Conservation (phyloP, 176 grass and related monocot genomes). For the Dactylis glomerata region DNA sequence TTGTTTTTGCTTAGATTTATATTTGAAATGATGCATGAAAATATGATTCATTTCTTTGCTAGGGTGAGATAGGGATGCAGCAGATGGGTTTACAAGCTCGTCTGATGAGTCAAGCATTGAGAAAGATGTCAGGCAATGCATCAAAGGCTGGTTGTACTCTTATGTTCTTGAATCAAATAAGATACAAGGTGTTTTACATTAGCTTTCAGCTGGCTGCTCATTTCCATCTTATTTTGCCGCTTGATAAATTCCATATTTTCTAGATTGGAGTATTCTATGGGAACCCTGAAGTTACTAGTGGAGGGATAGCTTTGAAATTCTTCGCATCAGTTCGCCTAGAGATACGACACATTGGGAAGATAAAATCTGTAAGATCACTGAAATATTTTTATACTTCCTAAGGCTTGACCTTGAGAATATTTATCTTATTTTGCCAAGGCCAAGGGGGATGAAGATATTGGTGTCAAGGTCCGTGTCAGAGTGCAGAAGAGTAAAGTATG, state of each 20-base stretch:
- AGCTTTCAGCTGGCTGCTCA: conserved; percentile 6
- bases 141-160: conserved; percentile 98
- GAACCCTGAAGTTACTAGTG: conserved; percentile 99
- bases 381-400: conserved; percentile 10
- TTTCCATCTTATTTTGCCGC: conserved; percentile 17
- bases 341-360: conserved; percentile 89
- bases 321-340: conserved; percentile 98
- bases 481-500: conserved; percentile 99
- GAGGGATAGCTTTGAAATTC: conserved; percentile 97
- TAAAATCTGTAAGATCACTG: conserved; percentile 84
- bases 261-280: conserved; percentile 99
- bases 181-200: conserved; percentile 80
- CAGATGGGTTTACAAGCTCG: conserved; percentile 99
- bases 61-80: conserved; percentile 98
- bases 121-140: conserved; percentile 99
- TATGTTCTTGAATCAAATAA: conserved; percentile 99
- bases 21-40: conserved; percentile 11
- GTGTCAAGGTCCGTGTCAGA: conserved; percentile 93
- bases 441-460: conserved; percentile 97
- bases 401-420: background rate
- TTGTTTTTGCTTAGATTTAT: background rate
- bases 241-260: conserved; percentile 27
- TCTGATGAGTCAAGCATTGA: conserved; percentile 98
- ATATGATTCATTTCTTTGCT: conserved; percentile 9
- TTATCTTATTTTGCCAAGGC: conserved; percentile 48